Evolutionary conservation across 768 basidiomycete genomes (phyloP).

Genomic region (Termitomyces sp.): DNA sequence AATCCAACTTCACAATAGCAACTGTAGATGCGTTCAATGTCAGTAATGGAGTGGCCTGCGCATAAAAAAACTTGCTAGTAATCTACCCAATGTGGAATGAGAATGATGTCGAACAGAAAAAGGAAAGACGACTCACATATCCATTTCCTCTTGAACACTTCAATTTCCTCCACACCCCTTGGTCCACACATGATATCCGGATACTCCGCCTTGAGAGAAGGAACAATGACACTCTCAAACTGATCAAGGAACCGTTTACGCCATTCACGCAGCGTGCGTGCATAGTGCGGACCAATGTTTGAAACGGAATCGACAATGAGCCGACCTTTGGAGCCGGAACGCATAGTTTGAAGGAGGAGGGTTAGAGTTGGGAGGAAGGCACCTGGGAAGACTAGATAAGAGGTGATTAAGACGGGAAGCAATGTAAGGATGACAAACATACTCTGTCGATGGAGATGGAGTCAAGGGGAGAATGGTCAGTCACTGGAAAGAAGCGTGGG

Average conservation of each 20-base stretch:
- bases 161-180: not conserved
- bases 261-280: slow-evolving; percentile 80
- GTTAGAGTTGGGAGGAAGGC: slow-evolving; percentile 64
- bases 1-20: slow-evolving; percentile 1
- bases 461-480: not conserved
- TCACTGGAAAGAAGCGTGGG: not conserved
- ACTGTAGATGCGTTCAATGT: not conserved
- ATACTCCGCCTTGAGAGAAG: slow-evolving; percentile 32
- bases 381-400: slow-evolving; percentile 34
- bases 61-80: not conserved
- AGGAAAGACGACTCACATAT: not conserved
- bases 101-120: not conserved
- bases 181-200: not conserved
- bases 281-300: slow-evolving; percentile 74
- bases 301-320: slow-evolving; percentile 60
- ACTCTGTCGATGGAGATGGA: not conserved
- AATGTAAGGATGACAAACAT: not conserved
- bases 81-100: not conserved
- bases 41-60: no score
- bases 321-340: slow-evolving; percentile 43
- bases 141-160: slow-evolving; percentile 1
- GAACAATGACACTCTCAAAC: slow-evolving; percentile 55
- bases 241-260: slow-evolving; percentile 48
- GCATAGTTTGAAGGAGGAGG: slow-evolving; percentile 44
- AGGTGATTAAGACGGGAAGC: not conserved